These are phyloP conservation scores for Penicillium sp. DNA, from an alignment of 2,329 filamentous ascomycete species.

Conservation along the genomic window DNA sequence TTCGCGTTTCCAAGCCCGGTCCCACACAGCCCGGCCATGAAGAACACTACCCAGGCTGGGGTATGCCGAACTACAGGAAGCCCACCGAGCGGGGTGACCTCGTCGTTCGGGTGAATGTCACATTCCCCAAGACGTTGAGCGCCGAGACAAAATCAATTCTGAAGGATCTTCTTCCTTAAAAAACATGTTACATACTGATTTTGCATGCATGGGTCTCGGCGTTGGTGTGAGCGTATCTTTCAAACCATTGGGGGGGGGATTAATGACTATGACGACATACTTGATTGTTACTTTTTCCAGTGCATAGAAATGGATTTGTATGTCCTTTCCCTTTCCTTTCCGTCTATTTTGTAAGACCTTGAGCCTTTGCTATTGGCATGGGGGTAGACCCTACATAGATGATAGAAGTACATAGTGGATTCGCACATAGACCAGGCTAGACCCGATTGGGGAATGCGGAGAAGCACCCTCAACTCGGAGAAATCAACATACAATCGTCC, in stretches of 20 bases:
- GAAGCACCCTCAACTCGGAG: slow-evolving; percentile 25
- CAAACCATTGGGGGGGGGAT: slow-evolving; percentile 17
- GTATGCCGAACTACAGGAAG: slow-evolving; percentile 95
- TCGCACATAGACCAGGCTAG: slow-evolving; percentile 22
- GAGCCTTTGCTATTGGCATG: background rate
- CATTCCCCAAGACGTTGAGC: slow-evolving; percentile 82
- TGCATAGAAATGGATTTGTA: background rate
- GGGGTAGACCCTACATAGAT: background rate
- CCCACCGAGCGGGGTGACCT: slow-evolving; percentile 84
- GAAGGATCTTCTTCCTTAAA: slow-evolving; percentile 72
- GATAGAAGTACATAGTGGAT: background rate
- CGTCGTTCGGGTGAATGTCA: slow-evolving; percentile 87
- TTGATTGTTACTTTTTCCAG: slow-evolving; percentile 5
- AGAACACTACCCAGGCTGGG: slow-evolving; percentile 81
- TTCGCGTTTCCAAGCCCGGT: slow-evolving; percentile 78
- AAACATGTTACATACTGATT: slow-evolving; percentile 10
- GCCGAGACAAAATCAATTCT: slow-evolving; percentile 78
- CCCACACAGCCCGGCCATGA: slow-evolving; percentile 84
- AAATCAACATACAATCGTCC: slow-evolving; percentile 17
- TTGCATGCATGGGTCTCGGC: slow-evolving; percentile 31
- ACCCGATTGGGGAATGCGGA: slow-evolving; percentile 32
- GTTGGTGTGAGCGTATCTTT: slow-evolving; percentile 33
- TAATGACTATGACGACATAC: slow-evolving; percentile 26
- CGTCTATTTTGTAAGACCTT: background rate
- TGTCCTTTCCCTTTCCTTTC: background rate